Conservation (phyloP, 2,329 filamentous ascomycete genomes). For the Diaporthe sp. region DNA sequence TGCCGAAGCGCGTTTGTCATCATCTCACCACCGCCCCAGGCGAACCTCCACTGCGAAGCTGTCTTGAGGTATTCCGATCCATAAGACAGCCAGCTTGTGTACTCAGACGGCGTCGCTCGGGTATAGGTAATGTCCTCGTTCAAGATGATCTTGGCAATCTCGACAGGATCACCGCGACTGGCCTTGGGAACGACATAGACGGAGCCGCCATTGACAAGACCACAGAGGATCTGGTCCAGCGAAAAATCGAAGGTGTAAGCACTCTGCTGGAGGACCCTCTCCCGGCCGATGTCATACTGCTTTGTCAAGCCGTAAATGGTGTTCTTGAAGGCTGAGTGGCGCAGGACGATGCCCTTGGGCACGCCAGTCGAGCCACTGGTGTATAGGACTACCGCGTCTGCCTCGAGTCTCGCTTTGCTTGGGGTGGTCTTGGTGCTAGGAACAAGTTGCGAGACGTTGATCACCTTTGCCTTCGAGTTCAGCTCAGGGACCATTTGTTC, state of each 20-base stretch:
- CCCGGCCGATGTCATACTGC: slow-evolving; percentile 43
- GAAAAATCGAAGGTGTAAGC: slow-evolving; percentile 59
- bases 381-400: slow-evolving; percentile 51
- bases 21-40: slow-evolving; percentile 52
- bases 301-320: slow-evolving; percentile 45
- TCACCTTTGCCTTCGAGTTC: not conserved
- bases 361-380: slow-evolving; percentile 51
- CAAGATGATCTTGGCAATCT: slow-evolving; percentile 51
- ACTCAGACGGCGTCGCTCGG: slow-evolving; percentile 56
- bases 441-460: slow-evolving; percentile 1
- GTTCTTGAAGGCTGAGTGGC: slow-evolving; percentile 50
- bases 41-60: slow-evolving; percentile 48
- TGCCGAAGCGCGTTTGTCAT: slow-evolving; percentile 35
- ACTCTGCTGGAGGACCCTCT: slow-evolving; percentile 52
- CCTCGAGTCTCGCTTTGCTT: slow-evolving; percentile 14
- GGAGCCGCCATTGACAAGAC: slow-evolving; percentile 48
- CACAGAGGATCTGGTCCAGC: slow-evolving; percentile 48
- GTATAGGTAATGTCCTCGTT: slow-evolving; percentile 53
- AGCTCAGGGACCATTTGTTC: slow-evolving; percentile 1
- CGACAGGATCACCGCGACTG: slow-evolving; percentile 51
- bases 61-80: slow-evolving; percentile 26
- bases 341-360: slow-evolving; percentile 58
- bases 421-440: not conserved
- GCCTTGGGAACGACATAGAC: slow-evolving; percentile 48
- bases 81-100: slow-evolving; percentile 46